Base-by-base conservation (phyloP, 768 basidiomycete genomes). In the Mycena metata region DNA sequence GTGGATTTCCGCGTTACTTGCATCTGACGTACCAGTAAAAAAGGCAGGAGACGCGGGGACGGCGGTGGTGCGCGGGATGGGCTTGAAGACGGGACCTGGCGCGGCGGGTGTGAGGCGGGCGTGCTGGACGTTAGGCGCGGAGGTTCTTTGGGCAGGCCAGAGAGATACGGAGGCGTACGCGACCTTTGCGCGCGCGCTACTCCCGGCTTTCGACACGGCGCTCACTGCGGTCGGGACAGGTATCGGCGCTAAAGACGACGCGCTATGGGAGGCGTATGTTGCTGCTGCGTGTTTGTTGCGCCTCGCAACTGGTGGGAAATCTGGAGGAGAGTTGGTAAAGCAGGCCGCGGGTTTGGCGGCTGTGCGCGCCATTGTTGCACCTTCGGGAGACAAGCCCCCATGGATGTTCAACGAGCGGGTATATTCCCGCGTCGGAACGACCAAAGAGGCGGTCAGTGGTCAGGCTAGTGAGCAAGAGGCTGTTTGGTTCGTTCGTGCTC, bases 381-480 rank as follows among this genome's bases (percentile, higher is more conserved):
- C 70, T 35, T 35, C 64, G 12, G 67, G 67, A 2, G 70, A 72
- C 64, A 72, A 72, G 49, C 47, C 49, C 16, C 33, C 17, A 13
- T 72, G 70, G 70, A 17, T 72, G 24, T 72, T 69, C 50, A 72
- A 69, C 64, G 70, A 72, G 43, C 58, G 67, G 15, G 67, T 72
- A 8, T 68, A 69, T 56, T 68, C 64, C 30, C 67, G 70, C 12
- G 55, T 72, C 19, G 70, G 70, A 21, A 55, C 30, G 11, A 19
- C 59, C 21, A 68, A 46, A 49, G 70, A 68, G 11, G 66, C 51
- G 15, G 61, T 68, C 6, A 39, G 47, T 11, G 7, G 21, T 6
- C 49, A 66, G 23, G 30, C 50, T 11, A 30, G 7, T 23, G 70
- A 68, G 16, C 63, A 66, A 43, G 70, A 72, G 57, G 67, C 67